phyloP scores from a whole-genome alignment of 495 filamentous ascomycete genomes.

The Pseudoneurospora amorphoporcata region DNA sequence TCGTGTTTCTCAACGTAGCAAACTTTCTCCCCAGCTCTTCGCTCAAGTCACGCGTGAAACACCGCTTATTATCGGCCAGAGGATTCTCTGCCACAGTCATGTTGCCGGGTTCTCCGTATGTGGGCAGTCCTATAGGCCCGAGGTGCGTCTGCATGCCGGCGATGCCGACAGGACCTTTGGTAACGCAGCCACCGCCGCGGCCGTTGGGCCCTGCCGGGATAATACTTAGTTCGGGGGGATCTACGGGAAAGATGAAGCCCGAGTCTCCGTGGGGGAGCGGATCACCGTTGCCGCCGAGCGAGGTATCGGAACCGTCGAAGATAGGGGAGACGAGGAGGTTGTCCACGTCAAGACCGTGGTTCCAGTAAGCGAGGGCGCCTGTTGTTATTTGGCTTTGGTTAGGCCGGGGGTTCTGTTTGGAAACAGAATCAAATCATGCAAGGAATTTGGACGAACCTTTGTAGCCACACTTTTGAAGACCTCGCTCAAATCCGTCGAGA shows the following conservation, averaged over 20 bases:
- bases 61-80: conserved; percentile 45
- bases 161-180: conserved; percentile 40
- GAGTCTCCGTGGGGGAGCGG: conserved; percentile 21
- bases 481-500: conserved; percentile 51
- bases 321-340: conserved; percentile 44
- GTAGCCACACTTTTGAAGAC: conserved; percentile 62
- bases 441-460: conserved; percentile 24
- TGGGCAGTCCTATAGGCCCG: conserved; percentile 32
- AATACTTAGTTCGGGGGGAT: neutral
- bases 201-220: conserved; percentile 30
- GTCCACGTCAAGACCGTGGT: conserved; percentile 46
- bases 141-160: conserved; percentile 36
- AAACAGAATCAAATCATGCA: neutral
- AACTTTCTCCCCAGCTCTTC: conserved; percentile 31
- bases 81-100: neutral
- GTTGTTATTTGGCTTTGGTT: neutral
- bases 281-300: conserved; percentile 51
- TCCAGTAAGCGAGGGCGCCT: conserved; percentile 43
- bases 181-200: conserved; percentile 53
- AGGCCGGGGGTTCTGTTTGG: neutral
- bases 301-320: conserved; percentile 51
- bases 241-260: conserved; percentile 6
- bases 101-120: conserved; percentile 13
- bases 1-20: conserved; percentile 35
- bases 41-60: conserved; percentile 56